A percentile compares a stretch with the other conserved stretches of the same genome.
Evolutionary conservation across 129 eudicot genomes (phyloP).

Genomic region (Daucus carota): DNA sequence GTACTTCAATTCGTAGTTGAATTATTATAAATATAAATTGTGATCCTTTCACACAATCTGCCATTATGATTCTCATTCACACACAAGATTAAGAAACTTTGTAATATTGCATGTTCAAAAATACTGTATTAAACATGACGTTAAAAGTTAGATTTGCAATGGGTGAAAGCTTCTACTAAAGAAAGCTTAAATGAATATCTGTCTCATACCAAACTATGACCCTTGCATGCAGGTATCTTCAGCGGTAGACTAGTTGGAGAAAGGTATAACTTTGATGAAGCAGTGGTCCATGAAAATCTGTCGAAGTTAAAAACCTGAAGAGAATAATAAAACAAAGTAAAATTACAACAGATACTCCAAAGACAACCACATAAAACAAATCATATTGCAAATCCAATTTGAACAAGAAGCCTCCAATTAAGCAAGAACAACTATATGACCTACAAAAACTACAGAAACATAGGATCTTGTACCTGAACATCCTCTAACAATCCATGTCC

Average conservation of each 20-base stretch:
- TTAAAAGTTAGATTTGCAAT: background rate
- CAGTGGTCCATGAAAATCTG: constrained; percentile 68
- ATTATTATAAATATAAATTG: background rate
- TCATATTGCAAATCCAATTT: background rate
- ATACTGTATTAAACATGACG: background rate
- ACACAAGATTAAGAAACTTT: background rate
- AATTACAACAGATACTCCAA: background rate
- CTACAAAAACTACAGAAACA: background rate
- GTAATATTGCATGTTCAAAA: background rate
- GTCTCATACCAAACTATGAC: constrained; percentile 73
- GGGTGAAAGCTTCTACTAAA: background rate
- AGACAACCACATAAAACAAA: background rate
- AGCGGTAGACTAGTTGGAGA: constrained; percentile 90
- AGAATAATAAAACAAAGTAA: background rate
- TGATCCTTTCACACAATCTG: background rate
- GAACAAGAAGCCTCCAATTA: background rate
- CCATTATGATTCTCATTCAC: background rate
- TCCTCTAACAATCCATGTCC: constrained; percentile 73
- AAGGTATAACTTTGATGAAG: constrained; percentile 86
- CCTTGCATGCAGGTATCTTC: constrained; percentile 96
- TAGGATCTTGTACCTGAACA: constrained; percentile 55
- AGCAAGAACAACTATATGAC: background rate
- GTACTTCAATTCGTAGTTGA: too few species aligned
- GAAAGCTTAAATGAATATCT: background rate
- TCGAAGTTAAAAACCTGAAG: constrained; percentile 81